Conservation (phyloP, 1,284 basidiomycete species). For the Cryptococcus amylolentus region DNA sequence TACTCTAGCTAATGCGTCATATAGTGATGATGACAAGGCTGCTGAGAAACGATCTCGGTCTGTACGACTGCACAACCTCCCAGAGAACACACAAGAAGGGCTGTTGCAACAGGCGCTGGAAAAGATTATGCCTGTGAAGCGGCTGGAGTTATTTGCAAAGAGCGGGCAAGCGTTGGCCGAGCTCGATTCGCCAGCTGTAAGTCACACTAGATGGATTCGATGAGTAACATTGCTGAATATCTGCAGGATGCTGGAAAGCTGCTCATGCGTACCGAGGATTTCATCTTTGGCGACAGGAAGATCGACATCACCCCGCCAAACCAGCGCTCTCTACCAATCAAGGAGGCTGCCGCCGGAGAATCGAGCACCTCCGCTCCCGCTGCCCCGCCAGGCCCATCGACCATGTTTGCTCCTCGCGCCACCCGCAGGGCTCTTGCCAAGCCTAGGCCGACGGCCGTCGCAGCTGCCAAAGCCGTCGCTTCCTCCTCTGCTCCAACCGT, state of each 20-base stretch:
- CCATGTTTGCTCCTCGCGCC: conserved; percentile 32
- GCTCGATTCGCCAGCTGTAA: conserved; percentile 66
- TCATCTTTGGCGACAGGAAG: conserved; percentile 59
- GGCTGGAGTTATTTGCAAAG: conserved; percentile 70
- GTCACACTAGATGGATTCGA: conserved; percentile 30
- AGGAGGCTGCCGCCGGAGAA: background rate
- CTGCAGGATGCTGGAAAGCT: conserved; percentile 72
- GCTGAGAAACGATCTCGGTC: conserved; percentile 60
- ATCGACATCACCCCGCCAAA: conserved; percentile 23
- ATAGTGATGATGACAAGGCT: conserved; percentile 14
- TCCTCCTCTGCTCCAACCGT: conserved; percentile 13
- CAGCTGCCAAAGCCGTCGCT: conserved; percentile 9
- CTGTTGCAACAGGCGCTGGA: conserved; percentile 81
- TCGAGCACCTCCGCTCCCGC: background rate
- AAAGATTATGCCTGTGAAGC: conserved; percentile 66
- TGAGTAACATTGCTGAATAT: background rate
- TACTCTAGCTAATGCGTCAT: background rate
- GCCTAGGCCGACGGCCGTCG: conserved; percentile 23
- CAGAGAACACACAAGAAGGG: conserved; percentile 71
- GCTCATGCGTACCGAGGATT: conserved; percentile 63
- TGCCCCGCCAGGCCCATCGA: conserved; percentile 1
- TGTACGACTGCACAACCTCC: conserved; percentile 71
- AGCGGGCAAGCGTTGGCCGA: conserved; percentile 71
- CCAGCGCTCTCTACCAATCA: conserved; percentile 4
- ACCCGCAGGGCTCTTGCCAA: conserved; percentile 32